Percentiles rank a stretch among this genome's conserved stretches.
phyloP scores from a whole-genome alignment of 805 yeast species.

The Saccharomyces jurei region DNA sequence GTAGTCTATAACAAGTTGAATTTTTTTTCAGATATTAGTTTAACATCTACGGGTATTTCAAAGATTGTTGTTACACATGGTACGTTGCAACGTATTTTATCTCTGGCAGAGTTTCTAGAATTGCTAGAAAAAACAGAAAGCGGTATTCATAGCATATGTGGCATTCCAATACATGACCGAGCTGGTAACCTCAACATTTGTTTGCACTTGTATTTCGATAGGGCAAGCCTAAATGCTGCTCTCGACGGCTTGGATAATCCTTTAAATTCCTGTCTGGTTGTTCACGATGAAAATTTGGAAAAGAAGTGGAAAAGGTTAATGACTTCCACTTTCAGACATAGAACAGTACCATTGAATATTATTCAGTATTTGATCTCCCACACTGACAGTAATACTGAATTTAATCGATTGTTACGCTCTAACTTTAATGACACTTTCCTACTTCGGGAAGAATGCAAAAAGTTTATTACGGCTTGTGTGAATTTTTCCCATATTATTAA shows the following conservation, averaged over 20 bases:
- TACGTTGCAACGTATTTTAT: slow-evolving; percentile 30
- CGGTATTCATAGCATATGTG: neutral
- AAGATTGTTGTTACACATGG: slow-evolving; percentile 36
- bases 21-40: slow-evolving; percentile 45
- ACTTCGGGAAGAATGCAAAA: neutral
- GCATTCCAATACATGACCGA: neutral
- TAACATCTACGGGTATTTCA: slow-evolving; percentile 46
- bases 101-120: slow-evolving; percentile 22
- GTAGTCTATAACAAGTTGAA: slow-evolving; percentile 34
- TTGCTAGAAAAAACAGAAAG: neutral
- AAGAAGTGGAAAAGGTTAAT: neutral
- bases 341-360: neutral
- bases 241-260: slow-evolving; percentile 40
- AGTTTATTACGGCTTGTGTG: neutral
- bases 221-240: neutral
- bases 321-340: neutral
- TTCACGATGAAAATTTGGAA: neutral
- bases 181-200: slow-evolving; percentile 30
- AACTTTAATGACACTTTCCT: neutral
- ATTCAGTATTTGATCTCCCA: neutral
- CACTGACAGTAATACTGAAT: neutral
- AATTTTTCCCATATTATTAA: neutral
- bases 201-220: slow-evolving; percentile 32
- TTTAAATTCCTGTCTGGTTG: slow-evolving; percentile 1
- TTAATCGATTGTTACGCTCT: neutral